Conservation (phyloP, 2,329 filamentous ascomycete species). For the Aspergillus latus region DNA sequence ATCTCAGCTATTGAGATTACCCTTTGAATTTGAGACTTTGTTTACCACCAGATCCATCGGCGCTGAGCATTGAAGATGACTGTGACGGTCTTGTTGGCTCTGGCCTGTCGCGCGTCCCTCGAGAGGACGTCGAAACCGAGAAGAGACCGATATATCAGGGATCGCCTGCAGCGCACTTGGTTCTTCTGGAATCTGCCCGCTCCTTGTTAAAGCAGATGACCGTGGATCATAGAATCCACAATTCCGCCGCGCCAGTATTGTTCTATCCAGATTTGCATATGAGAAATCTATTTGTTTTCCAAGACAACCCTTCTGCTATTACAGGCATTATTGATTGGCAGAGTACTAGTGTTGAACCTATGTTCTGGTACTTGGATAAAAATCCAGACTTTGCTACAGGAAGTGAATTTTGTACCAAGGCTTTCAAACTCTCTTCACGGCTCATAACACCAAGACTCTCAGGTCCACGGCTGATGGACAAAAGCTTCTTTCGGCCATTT, state of each 20-base stretch:
- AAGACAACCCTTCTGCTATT: constrained; percentile 1
- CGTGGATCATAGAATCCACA: constrained; percentile 30
- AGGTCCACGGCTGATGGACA: constrained; percentile 34
- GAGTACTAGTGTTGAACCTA: constrained; percentile 40
- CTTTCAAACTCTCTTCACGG: constrained; percentile 34
- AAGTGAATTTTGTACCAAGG: constrained; percentile 33
- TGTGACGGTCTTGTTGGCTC: constrained; percentile 41
- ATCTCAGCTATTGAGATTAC: constrained; percentile 4
- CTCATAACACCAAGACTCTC: constrained; percentile 33
- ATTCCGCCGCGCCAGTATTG: constrained; percentile 21
- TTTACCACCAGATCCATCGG: constrained; percentile 24
- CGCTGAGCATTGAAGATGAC: constrained; percentile 35
- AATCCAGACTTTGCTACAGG: constrained; percentile 42
- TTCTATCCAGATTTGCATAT: too few species aligned
- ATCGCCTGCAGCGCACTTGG: constrained; percentile 34
- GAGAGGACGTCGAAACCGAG: constrained; percentile 15
- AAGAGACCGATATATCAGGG: constrained; percentile 36
- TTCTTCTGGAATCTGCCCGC: constrained; percentile 32
- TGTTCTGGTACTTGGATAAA: constrained; percentile 41
- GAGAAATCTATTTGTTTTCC: too few species aligned
- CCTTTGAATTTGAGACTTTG: neutral
- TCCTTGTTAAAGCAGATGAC: constrained; percentile 32
- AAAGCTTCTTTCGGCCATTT: constrained; percentile 41
- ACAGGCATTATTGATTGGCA: constrained; percentile 48
- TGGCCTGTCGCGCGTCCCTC: constrained; percentile 39